A percentile compares a stretch with the other conserved stretches of the same genome.
These are phyloP conservation scores for Asterophora parasitica DNA, from an alignment of 768 basidiomycete species.

Conservation along the genomic window DNA sequence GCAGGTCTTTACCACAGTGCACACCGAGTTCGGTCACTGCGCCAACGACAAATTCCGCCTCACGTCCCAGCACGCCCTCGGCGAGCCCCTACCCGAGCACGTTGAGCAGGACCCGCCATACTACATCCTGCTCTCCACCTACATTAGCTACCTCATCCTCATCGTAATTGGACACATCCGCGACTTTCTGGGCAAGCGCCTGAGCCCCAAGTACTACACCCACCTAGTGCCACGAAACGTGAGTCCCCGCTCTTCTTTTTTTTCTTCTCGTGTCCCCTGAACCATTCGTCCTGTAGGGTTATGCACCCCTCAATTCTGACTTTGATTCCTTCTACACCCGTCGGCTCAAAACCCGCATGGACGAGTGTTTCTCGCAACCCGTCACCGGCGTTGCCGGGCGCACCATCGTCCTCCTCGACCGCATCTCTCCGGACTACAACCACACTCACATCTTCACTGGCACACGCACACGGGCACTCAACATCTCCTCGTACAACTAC, in stretches of 20 bases:
- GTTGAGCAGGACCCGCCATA: conserved; percentile 86
- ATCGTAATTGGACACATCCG: conserved; percentile 90
- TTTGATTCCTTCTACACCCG: conserved; percentile 99
- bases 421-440: conserved; percentile 79
- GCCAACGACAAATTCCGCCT: conserved; percentile 71
- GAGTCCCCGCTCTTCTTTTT: conserved; percentile 26
- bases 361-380: conserved; percentile 92
- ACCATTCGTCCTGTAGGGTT: conserved; percentile 55
- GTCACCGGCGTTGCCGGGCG: conserved; percentile 95
- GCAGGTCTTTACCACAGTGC: conserved; percentile 71
- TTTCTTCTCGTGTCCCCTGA: not conserved
- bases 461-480: conserved; percentile 79
- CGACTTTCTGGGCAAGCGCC: conserved; percentile 90
- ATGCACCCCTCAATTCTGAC: conserved; percentile 94
- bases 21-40: conserved; percentile 93
- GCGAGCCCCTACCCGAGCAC: conserved; percentile 44
- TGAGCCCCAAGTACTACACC: conserved; percentile 62
- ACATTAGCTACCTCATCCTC: conserved; percentile 89
- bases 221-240: conserved; percentile 85
- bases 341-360: conserved; percentile 88
- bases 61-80: conserved; percentile 54
- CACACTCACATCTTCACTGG: conserved; percentile 74
- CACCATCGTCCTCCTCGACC: conserved; percentile 82
- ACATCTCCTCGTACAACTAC: conserved; percentile 98
- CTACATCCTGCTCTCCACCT: conserved; percentile 87